phyloP scores from a whole-genome alignment of 2,329 filamentous ascomycete species.

The Ceratocystis albifundus region DNA sequence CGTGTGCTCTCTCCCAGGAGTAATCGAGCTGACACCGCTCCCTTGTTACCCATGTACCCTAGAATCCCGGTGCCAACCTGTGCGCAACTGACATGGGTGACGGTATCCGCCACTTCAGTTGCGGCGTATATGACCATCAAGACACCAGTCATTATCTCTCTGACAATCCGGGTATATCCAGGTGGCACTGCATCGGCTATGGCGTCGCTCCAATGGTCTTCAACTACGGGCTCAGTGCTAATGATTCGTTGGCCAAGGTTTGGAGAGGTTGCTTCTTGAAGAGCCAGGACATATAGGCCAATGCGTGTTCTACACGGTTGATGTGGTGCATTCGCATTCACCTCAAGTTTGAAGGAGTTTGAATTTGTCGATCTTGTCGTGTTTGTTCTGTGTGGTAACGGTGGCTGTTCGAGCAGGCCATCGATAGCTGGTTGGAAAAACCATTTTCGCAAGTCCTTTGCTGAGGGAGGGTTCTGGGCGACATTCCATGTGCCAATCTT shows the following conservation, averaged over 20 bases:
- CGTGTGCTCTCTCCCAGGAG: conserved; percentile 82
- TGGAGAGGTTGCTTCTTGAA: conserved; percentile 88
- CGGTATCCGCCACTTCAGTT: conserved; percentile 57
- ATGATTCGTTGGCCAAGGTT: conserved; percentile 69
- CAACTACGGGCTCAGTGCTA: conserved; percentile 56
- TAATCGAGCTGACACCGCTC: conserved; percentile 69
- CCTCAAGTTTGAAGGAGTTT: conserved; percentile 19
- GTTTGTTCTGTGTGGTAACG: conserved; percentile 11
- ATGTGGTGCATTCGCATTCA: conserved; percentile 14
- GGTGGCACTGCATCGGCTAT: conserved; percentile 61
- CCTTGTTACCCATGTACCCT: conserved; percentile 94
- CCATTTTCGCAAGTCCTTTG: conserved; percentile 80
- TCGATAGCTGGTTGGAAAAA: conserved; percentile 48
- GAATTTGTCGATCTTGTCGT: conserved; percentile 13
- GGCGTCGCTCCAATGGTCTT: conserved; percentile 69
- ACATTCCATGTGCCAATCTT: conserved; percentile 97
- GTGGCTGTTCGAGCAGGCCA: conserved; percentile 24
- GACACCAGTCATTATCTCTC: conserved; percentile 78
- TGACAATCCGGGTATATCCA: conserved; percentile 64
- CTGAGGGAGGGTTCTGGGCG: conserved; percentile 68
- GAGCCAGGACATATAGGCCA: conserved; percentile 75
- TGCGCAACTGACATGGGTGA: conserved; percentile 71
- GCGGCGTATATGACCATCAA: conserved; percentile 78
- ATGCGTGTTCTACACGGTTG: conserved; percentile 34
- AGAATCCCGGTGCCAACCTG: conserved; percentile 80